A percentile compares a stretch with the other conserved stretches of the same genome.
phyloP scores from a whole-genome alignment of 2,329 filamentous ascomycete species.

The Helicocarpus griseus region DNA sequence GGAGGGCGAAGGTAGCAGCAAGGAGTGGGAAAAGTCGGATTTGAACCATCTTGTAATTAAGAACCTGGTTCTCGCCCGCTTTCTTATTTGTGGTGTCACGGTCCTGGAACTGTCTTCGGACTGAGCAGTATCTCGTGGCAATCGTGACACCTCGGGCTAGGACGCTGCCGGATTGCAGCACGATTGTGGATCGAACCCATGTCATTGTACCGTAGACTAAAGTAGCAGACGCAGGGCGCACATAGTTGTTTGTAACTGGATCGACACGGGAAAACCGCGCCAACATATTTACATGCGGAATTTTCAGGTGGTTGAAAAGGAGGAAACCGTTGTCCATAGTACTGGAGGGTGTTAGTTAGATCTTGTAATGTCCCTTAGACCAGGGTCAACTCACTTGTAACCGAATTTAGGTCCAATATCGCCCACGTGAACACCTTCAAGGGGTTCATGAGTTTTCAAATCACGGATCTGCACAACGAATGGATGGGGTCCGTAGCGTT shows the following conservation, averaged over 20 bases:
- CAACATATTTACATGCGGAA: slow-evolving; percentile 66
- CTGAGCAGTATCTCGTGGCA: slow-evolving; percentile 62
- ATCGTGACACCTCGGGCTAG: slow-evolving; percentile 70
- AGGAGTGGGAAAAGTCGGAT: slow-evolving; percentile 62
- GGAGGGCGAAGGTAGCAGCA: slow-evolving; percentile 65
- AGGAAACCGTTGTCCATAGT: slow-evolving; percentile 78
- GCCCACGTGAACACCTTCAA: slow-evolving; percentile 62
- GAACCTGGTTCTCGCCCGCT: slow-evolving; percentile 59
- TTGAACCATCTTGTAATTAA: slow-evolving; percentile 76
- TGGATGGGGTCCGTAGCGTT: slow-evolving; percentile 62
- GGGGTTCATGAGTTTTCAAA: slow-evolving; percentile 57
- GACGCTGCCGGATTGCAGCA: slow-evolving; percentile 61
- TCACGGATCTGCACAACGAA: slow-evolving; percentile 69
- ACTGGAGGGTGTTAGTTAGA: slow-evolving; percentile 20
- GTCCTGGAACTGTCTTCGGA: slow-evolving; percentile 70
- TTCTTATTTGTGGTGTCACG: slow-evolving; percentile 52
- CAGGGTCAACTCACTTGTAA: slow-evolving; percentile 43
- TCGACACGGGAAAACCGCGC: slow-evolving; percentile 62
- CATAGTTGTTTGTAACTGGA: slow-evolving; percentile 57
- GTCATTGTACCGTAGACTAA: slow-evolving; percentile 68
- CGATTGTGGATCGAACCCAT: slow-evolving; percentile 63
- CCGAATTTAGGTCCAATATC: slow-evolving; percentile 75
- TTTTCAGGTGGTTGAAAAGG: slow-evolving; percentile 65
- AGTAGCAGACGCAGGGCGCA: slow-evolving; percentile 55
- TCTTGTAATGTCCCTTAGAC: background rate